Base-by-base conservation (phyloP, 2,329 filamentous ascomycete species). In the Penicillium fuscoglaucum region DNA sequence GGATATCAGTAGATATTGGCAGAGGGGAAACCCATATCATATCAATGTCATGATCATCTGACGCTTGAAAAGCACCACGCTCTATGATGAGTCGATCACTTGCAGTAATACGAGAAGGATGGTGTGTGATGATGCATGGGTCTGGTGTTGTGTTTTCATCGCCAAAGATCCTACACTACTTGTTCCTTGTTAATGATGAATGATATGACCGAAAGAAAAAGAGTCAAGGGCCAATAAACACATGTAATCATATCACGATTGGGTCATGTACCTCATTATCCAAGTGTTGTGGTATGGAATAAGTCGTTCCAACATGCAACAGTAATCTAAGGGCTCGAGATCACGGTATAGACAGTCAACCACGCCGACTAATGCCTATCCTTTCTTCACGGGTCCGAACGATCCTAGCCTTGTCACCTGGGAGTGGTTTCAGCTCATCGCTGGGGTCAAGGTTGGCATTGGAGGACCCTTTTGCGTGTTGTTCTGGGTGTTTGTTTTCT, bases 391-490 rank as follows among this genome's bases (percentile, higher is more conserved):
- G 70, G 19, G 73, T 76, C 39, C 79, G 72, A 57, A 80, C 75
- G 62, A 80, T 80, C 56, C 77, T 70, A 33, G 78, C 78, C 64
- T 79, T 80, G 58, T 81, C 79, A 0, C 78, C 79, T 1, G 79
- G 79, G 45, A 81, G 67, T 17, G 79, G 79, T 64, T 80, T 81
- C 66, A 81, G 62, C 60, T 81, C 79, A 69, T 81, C 79, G 58
- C 76, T 81, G 6, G 79, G 79, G 68, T 81, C 79, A 45, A 76
- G 65, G 21, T 68, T 70, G 29, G 58, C 55, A 54, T 68, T 70
- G 43, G 64, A 59, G 44, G 49, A 65, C 26, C 60, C 64, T 46
- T 66, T 68, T 52, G 61, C 47, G 50, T 48, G 50, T 41, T 63
- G 55, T 33, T 67, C 64, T 24, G 60, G 56, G 44, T 60, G 63